These are phyloP conservation scores for Pichia sp. DNA, from an alignment of 1,139 yeast genomes.

Conservation along the genomic window DNA sequence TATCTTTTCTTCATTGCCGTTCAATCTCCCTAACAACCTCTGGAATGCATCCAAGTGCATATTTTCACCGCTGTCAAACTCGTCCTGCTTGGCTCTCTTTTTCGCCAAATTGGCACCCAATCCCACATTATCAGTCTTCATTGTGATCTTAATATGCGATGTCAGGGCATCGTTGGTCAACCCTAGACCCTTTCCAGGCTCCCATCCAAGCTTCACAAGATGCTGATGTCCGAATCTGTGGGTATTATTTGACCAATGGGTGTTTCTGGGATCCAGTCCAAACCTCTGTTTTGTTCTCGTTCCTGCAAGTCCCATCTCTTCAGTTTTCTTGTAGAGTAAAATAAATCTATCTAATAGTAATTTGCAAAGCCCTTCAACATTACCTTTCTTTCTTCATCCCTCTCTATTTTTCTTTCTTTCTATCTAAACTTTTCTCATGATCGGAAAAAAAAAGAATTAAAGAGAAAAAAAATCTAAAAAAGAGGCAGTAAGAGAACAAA, in stretches of 20 bases:
- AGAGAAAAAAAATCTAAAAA: not conserved
- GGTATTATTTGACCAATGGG: constrained; percentile 89
- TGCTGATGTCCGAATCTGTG: constrained; percentile 85
- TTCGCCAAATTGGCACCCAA: constrained; percentile 74
- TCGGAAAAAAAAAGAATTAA: not conserved
- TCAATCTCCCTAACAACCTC: constrained; percentile 78
- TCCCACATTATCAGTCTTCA: constrained; percentile 81
- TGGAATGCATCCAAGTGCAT: constrained; percentile 93
- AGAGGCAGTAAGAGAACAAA: not conserved
- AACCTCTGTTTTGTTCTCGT: constrained; percentile 76
- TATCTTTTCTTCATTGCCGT: constrained; percentile 64
- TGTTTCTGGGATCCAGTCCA: constrained; percentile 90
- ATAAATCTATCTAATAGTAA: not conserved
- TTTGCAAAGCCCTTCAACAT: not conserved
- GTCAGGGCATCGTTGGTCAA: constrained; percentile 58
- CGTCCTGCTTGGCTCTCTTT: constrained; percentile 45
- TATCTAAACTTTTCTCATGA: not conserved
- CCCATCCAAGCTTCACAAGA: constrained; percentile 82
- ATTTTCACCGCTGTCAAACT: constrained; percentile 73
- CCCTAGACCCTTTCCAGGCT: constrained; percentile 87
- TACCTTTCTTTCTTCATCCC: not conserved
- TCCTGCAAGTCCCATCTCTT: constrained; percentile 85
- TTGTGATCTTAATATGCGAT: constrained; percentile 73
- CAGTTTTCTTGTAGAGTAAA: not conserved
- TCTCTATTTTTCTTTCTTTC: not conserved